phyloP scores from a whole-genome alignment of 2,329 filamentous ascomycete genomes.

The Fusarium anguioides region DNA sequence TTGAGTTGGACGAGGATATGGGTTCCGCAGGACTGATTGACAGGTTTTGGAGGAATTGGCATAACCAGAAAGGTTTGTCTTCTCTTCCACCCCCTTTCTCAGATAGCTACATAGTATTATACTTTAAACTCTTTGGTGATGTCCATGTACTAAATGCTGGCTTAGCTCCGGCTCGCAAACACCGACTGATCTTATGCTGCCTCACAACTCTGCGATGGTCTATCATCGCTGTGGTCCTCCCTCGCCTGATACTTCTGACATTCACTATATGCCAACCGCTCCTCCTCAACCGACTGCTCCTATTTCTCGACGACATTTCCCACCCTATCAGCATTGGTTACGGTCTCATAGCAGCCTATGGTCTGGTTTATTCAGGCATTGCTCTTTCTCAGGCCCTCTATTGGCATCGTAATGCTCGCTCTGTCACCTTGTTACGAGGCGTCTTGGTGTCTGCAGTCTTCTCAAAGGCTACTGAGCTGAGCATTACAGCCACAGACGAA shows the following conservation, averaged over 20 bases:
- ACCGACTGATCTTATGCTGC: constrained; percentile 46
- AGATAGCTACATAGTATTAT: constrained; percentile 28
- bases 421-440: constrained; percentile 48
- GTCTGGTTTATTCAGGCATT: constrained; percentile 48
- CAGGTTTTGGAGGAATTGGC: constrained; percentile 48
- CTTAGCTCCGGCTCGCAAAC: constrained; percentile 30
- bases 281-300: constrained; percentile 49
- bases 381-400: constrained; percentile 48
- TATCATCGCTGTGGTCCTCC: constrained; percentile 47
- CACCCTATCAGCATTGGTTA: constrained; percentile 45
- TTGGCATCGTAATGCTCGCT: constrained; percentile 49
- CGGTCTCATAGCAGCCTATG: constrained; percentile 50
- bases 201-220: constrained; percentile 45
- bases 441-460: constrained; percentile 50
- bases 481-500: constrained; percentile 45
- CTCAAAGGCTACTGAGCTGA: constrained; percentile 48
- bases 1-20: constrained; percentile 51
- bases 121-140: constrained; percentile 23
- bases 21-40: constrained; percentile 44
- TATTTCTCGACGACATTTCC: constrained; percentile 45
- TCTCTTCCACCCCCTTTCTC: background rate
- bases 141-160: constrained; percentile 35
- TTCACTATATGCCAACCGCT: constrained; percentile 54
- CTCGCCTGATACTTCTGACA: constrained; percentile 48
- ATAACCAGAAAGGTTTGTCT: constrained; percentile 42